A percentile compares a stretch with the other conserved stretches of the same genome.
Conservation (phyloP, 352 stramenopile species). For the Globisporangium recalcitrans region DNA sequence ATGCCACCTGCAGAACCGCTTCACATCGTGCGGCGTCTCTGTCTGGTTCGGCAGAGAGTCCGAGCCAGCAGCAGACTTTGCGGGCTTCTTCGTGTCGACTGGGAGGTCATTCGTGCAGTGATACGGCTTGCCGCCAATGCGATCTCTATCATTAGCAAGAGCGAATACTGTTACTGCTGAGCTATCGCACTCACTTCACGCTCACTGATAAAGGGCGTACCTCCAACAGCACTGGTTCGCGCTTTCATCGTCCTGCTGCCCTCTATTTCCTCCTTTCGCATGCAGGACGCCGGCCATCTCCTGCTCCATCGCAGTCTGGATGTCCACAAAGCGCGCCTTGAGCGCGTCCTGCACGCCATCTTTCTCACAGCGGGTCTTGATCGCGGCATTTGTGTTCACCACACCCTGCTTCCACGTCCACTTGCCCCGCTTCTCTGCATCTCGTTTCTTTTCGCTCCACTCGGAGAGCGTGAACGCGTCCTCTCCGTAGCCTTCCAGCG, state of each 20-base stretch:
- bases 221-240: slow-evolving; percentile 29
- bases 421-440: slow-evolving; percentile 24
- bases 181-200: not conserved
- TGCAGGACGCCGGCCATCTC: slow-evolving; percentile 23
- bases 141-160: slow-evolving; percentile 20
- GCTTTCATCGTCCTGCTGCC: not conserved
- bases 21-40: not conserved
- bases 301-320: slow-evolving; percentile 28
- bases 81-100: slow-evolving; percentile 11
- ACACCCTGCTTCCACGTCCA: slow-evolving; percentile 46
- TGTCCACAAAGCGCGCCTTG: slow-evolving; percentile 32
- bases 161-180: not conserved
- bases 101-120: slow-evolving; percentile 38
- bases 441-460: slow-evolving; percentile 53
- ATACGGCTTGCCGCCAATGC: slow-evolving; percentile 42
- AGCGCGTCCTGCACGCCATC: slow-evolving; percentile 21
- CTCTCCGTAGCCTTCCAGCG: slow-evolving; percentile 46
- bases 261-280: not conserved
- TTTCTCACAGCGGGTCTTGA: slow-evolving; percentile 38
- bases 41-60: not conserved
- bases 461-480: slow-evolving; percentile 41
- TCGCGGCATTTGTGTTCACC: slow-evolving; percentile 26
- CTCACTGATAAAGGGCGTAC: slow-evolving; percentile 7
- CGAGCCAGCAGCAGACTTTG: slow-evolving; percentile 5
- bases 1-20: slow-evolving; percentile 50